Percentiles rank a stretch among this genome's conserved stretches.
phyloP scores from a whole-genome alignment of 2,329 filamentous ascomycete species.

The Chrysosporium queenslandicum region DNA sequence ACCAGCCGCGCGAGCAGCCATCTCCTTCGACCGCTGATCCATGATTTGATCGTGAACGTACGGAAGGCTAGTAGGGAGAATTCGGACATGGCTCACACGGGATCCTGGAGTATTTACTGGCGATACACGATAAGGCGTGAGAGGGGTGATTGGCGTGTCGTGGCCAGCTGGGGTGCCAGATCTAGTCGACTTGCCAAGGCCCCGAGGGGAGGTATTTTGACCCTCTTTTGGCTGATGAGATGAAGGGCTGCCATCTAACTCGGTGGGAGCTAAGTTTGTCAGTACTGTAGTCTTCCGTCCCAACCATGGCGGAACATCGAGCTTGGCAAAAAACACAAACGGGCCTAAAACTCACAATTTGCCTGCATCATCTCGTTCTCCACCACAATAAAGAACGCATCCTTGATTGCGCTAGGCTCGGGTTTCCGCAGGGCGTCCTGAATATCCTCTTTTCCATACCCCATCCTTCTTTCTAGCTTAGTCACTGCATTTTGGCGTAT shows the following conservation, averaged over 20 bases:
- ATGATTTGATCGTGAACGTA: conserved; percentile 87
- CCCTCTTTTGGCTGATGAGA: conserved; percentile 20
- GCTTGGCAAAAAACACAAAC: neutral
- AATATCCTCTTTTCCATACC: conserved; percentile 88
- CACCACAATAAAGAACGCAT: conserved; percentile 93
- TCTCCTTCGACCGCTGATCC: conserved; percentile 43
- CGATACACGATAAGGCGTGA: conserved; percentile 4
- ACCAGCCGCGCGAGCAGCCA: conserved; percentile 33
- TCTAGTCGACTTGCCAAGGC: neutral
- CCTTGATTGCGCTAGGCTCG: conserved; percentile 95
- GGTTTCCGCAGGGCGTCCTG: conserved; percentile 84
- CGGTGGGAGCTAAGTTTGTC: conserved; percentile 9
- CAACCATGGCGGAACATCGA: neutral
- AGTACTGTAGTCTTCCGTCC: neutral
- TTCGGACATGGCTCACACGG: conserved; percentile 75
- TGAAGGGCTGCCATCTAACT: conserved; percentile 23
- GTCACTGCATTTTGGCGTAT: conserved; percentile 86
- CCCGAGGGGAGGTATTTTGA: neutral
- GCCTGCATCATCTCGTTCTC: conserved; percentile 97
- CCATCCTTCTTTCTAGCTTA: conserved; percentile 96
- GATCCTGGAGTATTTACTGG: conserved; percentile 16
- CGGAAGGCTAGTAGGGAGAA: conserved; percentile 82
- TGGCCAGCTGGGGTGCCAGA: neutral
- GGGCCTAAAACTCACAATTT: conserved; percentile 64
- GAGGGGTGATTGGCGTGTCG: conserved; percentile 9